Percentiles rank a stretch among this genome's conserved stretches.
phyloP scores from a whole-genome alignment of 2,329 filamentous ascomycete genomes.

The Penicillium thymicola region DNA sequence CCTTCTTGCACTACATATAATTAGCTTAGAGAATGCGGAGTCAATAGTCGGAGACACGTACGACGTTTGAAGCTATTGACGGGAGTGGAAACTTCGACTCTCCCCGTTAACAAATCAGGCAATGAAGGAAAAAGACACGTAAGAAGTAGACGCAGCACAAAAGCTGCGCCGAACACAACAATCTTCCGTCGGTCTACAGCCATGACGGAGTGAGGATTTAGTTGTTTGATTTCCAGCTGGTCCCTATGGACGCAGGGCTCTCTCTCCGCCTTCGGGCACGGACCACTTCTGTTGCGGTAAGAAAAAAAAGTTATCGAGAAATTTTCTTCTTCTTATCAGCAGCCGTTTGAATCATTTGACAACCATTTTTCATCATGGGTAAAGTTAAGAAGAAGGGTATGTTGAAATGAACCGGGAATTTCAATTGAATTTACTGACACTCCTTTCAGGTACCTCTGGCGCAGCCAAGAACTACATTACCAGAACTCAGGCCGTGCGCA shows the following conservation, averaged over 20 bases:
- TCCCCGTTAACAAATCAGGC: slow-evolving; percentile 78
- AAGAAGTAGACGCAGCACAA: slow-evolving; percentile 73
- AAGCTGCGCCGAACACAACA: slow-evolving; percentile 71
- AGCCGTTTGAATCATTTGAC: slow-evolving; percentile 21
- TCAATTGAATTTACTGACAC: slow-evolving; percentile 16
- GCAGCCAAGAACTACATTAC: slow-evolving; percentile 98
- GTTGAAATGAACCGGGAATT: slow-evolving; percentile 4
- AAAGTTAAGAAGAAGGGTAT: slow-evolving; percentile 85
- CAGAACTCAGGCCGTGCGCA: slow-evolving; percentile 92
- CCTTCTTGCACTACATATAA: slow-evolving; percentile 77
- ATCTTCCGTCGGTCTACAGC: slow-evolving; percentile 57
- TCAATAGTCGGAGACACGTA: slow-evolving; percentile 39
- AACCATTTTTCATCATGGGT: slow-evolving; percentile 52
- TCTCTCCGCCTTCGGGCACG: slow-evolving; percentile 30
- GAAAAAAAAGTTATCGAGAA: slow-evolving; percentile 39
- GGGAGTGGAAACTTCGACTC: slow-evolving; percentile 95
- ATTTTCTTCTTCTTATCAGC: slow-evolving; percentile 38
- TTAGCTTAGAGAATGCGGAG: slow-evolving; percentile 7
- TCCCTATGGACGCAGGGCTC: slow-evolving; percentile 1
- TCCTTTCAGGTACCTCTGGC: slow-evolving; percentile 66
- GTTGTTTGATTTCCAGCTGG: slow-evolving; percentile 9
- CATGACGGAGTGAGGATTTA: slow-evolving; percentile 38
- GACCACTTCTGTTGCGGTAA: slow-evolving; percentile 24
- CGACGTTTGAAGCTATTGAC: slow-evolving; percentile 97
- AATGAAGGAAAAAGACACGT: slow-evolving; percentile 78